phyloP scores from a whole-genome alignment of 1,139 yeast genomes.

The Candida sojae region DNA sequence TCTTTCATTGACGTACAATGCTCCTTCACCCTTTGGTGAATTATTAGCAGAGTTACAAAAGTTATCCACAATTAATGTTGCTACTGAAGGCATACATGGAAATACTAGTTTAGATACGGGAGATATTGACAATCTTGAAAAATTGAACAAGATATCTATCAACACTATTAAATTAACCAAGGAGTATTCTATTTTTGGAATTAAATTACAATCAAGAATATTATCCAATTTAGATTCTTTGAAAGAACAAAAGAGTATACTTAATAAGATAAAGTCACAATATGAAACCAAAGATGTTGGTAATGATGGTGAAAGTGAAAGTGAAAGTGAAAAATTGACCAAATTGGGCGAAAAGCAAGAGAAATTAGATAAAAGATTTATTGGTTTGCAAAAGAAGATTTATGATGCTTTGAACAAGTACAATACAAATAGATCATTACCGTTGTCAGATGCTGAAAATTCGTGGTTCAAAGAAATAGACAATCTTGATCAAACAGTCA shows the following conservation, averaged over 20 bases:
- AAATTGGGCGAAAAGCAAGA: constrained; percentile 22
- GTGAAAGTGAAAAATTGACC: constrained; percentile 17
- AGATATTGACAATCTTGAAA: constrained; percentile 15
- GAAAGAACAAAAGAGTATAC: constrained; percentile 23
- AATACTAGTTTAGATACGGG: background rate
- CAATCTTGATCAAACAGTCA: constrained; percentile 18
- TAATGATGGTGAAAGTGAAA: background rate
- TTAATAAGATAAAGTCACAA: constrained; percentile 14
- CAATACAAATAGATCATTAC: constrained; percentile 24
- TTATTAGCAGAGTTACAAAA: constrained; percentile 24
- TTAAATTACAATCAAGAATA: constrained; percentile 26
- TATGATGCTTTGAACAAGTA: constrained; percentile 23
- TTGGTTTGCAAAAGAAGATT: constrained; percentile 24
- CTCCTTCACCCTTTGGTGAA: constrained; percentile 65
- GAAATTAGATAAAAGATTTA: constrained; percentile 21
- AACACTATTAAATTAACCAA: constrained; percentile 19
- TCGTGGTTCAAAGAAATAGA: constrained; percentile 43
- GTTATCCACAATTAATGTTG: background rate
- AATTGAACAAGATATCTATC: constrained; percentile 23
- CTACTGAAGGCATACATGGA: background rate
- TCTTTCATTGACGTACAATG: background rate
- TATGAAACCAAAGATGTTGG: constrained; percentile 15
- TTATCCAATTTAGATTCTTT: constrained; percentile 23
- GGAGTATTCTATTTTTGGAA: constrained; percentile 19
- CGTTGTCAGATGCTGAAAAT: constrained; percentile 37